Evolutionary conservation across 2,329 filamentous ascomycete genomes (phyloP).

Genomic region (Neonectria coccinea): DNA sequence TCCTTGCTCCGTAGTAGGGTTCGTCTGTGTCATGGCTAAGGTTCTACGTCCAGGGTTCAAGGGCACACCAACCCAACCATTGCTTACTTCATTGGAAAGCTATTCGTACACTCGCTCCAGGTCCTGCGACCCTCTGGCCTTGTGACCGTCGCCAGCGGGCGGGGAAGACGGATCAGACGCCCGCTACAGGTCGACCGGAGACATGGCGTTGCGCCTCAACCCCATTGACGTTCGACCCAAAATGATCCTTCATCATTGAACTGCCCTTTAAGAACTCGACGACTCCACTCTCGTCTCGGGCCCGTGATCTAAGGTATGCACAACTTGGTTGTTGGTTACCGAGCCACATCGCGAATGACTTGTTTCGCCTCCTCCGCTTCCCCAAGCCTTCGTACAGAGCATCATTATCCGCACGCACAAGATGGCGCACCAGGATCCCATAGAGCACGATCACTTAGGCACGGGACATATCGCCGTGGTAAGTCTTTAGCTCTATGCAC

Average conservation of each 20-base stretch:
- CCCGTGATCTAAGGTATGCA: too few relatives aligned
- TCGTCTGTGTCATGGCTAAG: neutral
- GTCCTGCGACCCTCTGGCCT: slow-evolving; percentile 12
- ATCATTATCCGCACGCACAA: neutral
- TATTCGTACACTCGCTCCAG: neutral
- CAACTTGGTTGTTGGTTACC: neutral
- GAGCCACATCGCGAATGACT: neutral
- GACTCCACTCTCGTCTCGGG: neutral
- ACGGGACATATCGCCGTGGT: slow-evolving; percentile 42
- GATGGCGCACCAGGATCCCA: neutral
- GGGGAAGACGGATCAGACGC: neutral
- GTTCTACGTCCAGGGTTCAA: neutral
- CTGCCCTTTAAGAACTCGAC: neutral
- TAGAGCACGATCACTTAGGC: neutral
- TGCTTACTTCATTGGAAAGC: slow-evolving; percentile 5
- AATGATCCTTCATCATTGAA: neutral
- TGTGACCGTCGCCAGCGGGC: slow-evolving; percentile 11
- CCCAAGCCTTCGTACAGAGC: neutral
- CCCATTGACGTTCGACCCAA: neutral
- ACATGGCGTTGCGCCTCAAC: neutral
- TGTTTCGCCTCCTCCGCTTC: neutral
- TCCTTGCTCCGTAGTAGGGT: neutral
- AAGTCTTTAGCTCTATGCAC: slow-evolving; percentile 35
- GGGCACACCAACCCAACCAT: too few relatives aligned
- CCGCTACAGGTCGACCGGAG: neutral